A percentile compares a stretch with the other conserved stretches of the same genome.
phyloP scores from a whole-genome alignment of 306 rosid genomes.

The Casuarina cunninghamiana region DNA sequence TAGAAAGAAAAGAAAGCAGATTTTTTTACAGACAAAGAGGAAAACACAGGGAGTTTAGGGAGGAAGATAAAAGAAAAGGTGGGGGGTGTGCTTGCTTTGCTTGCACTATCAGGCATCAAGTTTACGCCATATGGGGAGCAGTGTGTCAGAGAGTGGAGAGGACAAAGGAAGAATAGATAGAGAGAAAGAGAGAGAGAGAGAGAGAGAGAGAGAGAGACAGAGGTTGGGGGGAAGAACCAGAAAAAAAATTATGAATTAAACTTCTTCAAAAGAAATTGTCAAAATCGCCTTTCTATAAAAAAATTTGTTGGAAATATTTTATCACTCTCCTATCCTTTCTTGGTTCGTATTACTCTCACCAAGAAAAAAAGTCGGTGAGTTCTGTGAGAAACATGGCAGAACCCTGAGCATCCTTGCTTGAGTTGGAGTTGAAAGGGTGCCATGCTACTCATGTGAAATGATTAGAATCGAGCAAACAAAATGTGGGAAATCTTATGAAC shows the following conservation, averaged over 20 bases:
- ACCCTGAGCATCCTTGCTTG: not conserved
- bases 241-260: conserved; percentile 20
- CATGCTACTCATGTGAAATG: conserved; percentile 6
- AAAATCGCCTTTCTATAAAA: conserved; percentile 9
- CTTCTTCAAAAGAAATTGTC: not conserved
- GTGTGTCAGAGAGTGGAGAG: conserved; percentile 62
- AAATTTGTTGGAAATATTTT: no score
- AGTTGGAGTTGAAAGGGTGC: not conserved
- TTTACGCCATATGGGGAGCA: conserved; percentile 58
- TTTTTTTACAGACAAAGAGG: conserved; percentile 49
- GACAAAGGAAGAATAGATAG: conserved; percentile 29
- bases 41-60: conserved; percentile 29
- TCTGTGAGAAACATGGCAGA: not conserved
- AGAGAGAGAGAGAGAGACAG: conserved; percentile 9
- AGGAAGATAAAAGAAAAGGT: conserved; percentile 21
- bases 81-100: conserved; percentile 62
- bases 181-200: conserved; percentile 22
- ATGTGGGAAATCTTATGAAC: conserved; percentile 11
- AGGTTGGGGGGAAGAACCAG: not conserved
- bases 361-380: not conserved
- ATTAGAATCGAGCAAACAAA: not conserved
- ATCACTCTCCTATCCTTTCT: not conserved
- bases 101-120: conserved; percentile 74
- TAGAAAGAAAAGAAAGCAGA: conserved; percentile 19
- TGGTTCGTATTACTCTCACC: not conserved